Evolutionary conservation across 805 yeast genomes (phyloP), one percentile per base, ranked within the genome.

Genomic region (Kodamaea restingae): DNA sequence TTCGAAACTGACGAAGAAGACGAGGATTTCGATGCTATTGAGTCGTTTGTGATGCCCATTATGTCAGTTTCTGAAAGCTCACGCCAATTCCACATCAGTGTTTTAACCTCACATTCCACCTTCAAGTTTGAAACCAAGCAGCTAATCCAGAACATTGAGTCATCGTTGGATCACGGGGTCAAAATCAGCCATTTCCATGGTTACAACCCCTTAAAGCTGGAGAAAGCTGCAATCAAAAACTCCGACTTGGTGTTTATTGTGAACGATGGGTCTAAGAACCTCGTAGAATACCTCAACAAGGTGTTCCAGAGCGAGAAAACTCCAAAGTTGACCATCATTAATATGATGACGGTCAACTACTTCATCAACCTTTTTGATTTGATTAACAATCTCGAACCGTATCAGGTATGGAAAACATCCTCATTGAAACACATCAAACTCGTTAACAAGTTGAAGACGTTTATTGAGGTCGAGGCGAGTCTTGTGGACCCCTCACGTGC

Each of bases 1-100:
- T 65, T 66, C 44, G 72, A 67, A 36, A 65, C 71, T 0, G 71
- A 66, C 32, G 71, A 65, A 41, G 71, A 66, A 39, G 67, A 60
- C 15, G 71, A 66, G 40, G 67, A 60, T 17, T 51, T 43, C 5
- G 58, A 53, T 8, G 20, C 43, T 2, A 17, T 28, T 3, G 28
- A 35, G 12, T 30, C 63, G 1, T 65, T 67, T 48, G 60, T 66
- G 9, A 67, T 67, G 73, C 73, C 73, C 15, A 49, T 49, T 20
- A 49, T 64, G 52, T 46, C 55, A 8, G 51, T 61, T 4, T 50
- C 61, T 1, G 59, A 51, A 4, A 47, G 40, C 27, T 15, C 26
- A 2, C 24, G 28, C 22, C 39, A 41, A 12, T 44, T 54, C 29
- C 51, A 49, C 24, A 45, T 62, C 18, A 51, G 56, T 11, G 48